Conservation (phyloP, 495 filamentous ascomycete genomes). For the Talaromyces stipitatus region DNA sequence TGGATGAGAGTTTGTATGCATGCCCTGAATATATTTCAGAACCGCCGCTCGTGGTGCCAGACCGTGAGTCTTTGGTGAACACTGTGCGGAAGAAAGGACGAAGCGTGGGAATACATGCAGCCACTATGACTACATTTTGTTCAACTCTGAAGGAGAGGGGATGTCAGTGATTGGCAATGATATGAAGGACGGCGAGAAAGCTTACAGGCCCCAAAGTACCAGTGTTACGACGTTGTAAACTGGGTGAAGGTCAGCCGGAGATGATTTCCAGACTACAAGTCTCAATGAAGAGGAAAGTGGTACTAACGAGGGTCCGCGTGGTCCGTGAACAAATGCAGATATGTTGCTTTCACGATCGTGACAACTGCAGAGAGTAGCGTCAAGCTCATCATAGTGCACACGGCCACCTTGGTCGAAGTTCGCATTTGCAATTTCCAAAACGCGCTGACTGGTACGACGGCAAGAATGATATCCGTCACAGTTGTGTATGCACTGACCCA, state of each 20-base stretch:
- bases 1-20: neutral
- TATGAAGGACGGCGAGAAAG: neutral
- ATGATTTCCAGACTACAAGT: too few relatives aligned
- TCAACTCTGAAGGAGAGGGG: neutral
- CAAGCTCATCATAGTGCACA: too few relatives aligned
- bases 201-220: conserved; percentile 14
- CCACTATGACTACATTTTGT: neutral
- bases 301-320: too few relatives aligned
- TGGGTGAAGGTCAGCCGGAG: neutral
- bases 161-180: neutral
- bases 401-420: too few relatives aligned
- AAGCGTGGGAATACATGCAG: neutral
- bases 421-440: too few relatives aligned
- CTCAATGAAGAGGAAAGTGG: too few relatives aligned
- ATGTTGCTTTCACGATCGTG: too few relatives aligned
- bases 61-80: neutral
- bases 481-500: too few relatives aligned
- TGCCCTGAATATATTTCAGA: neutral
- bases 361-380: too few relatives aligned
- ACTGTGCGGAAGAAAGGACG: neutral
- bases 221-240: conserved; percentile 11
- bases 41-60: neutral
- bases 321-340: too few relatives aligned
- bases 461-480: too few relatives aligned
- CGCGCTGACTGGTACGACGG: too few relatives aligned